Evolutionary conservation across 208 protist genomes (phyloP), one percentile per base, ranked within the genome.

Genomic region (Acanthamoeba lugdunensis): DNA sequence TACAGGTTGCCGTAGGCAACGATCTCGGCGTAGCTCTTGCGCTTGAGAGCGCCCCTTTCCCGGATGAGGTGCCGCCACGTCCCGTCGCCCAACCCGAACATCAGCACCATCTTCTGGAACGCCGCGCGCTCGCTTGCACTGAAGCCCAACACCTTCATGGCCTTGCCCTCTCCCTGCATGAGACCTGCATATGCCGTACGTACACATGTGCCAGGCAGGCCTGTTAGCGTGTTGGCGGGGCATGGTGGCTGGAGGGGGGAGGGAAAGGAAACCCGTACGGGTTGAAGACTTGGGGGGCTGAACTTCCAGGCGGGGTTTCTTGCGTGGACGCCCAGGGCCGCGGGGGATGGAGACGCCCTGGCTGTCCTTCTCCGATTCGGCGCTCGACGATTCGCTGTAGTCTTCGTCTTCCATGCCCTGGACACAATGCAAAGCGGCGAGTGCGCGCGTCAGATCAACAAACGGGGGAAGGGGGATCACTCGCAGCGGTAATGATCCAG

Each of bases 61-160:
- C 28, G 41, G 8, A 93, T 84, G 23, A 93, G 77, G 90, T 93
- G 90, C 4, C 23, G 33, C 90, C 90, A 93, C 3, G 69, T 93
- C n/a, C 90, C 90, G n/a, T 93, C 90, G n/a, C 90, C 33, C 48
- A 93, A 21, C 16, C 90, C 90, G 52, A 50, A 84, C 33, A 48
- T 67, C 67, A 65, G 54, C 33, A 93, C 69, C 69, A 84, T 8
- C 67, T 61, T 79, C 69, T 25, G 28, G 69, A 93, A 93, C 7
- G 69, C 28, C 28, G n/a, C 23, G 21, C 90, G 63, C 50, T 93
- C 28, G 33, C 25, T 65, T n/a, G 48, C 41, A 25, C 37, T 69
- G 37, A 93, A 93, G 30, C 90, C 90, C 18, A 93, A 28, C 33
- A 93, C 90, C 50, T 93, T 93, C 11, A 93, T 11, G 21, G 13